phyloP scores from a whole-genome alignment of 768 basidiomycete species.

The Tricholoma flavovirens region DNA sequence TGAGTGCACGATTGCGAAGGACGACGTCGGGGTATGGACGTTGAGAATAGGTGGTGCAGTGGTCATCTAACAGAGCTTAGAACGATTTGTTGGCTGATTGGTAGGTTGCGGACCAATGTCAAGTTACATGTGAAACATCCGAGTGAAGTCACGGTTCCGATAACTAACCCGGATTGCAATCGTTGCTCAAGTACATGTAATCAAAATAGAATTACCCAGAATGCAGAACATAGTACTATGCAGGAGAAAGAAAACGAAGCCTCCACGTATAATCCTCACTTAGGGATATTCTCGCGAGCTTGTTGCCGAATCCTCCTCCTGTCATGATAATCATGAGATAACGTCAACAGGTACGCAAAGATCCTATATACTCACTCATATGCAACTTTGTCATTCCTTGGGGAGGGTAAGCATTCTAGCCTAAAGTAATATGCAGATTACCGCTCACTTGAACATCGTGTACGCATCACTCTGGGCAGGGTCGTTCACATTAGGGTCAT shows the following conservation, averaged over 20 bases:
- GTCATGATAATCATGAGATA: constrained; percentile 4
- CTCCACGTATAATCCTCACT: constrained; percentile 38
- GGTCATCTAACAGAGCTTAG: constrained; percentile 15
- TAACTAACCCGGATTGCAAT: too few species aligned
- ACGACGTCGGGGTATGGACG: constrained; percentile 71
- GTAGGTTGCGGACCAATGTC: neutral
- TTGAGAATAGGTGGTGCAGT: constrained; percentile 48
- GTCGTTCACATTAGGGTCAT: constrained; percentile 95
- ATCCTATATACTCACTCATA: constrained; percentile 64
- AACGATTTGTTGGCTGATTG: neutral
- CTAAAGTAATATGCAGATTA: constrained; percentile 2
- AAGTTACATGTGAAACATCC: neutral
- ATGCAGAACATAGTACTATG: too few species aligned
- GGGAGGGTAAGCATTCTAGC: neutral
- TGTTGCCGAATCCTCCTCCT: constrained; percentile 81
- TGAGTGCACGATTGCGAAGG: constrained; percentile 72
- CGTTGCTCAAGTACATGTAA: too few species aligned
- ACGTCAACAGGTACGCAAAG: neutral
- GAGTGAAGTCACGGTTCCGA: too few species aligned
- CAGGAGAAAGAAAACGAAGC: too few species aligned
- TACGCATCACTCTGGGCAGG: constrained; percentile 99
- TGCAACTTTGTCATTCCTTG: constrained; percentile 63
- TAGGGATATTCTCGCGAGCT: constrained; percentile 85
- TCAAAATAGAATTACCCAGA: too few species aligned
- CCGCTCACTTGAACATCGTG: constrained; percentile 92